Conservation (phyloP, 2,329 filamentous ascomycete genomes). For the Hymenoscyphus occultus region DNA sequence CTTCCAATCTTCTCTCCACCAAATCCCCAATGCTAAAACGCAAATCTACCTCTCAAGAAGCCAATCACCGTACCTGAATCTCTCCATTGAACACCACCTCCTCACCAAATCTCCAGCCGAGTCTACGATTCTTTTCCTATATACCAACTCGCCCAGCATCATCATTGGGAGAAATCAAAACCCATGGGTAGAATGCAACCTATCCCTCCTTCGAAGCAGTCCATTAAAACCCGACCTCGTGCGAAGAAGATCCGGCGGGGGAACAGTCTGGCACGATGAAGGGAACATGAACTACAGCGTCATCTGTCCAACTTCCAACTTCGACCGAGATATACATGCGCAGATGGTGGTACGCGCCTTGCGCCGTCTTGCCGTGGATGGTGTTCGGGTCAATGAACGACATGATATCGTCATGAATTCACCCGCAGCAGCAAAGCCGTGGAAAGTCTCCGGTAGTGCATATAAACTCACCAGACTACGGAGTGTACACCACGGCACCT, state of each 20-base stretch:
- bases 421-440: constrained; percentile 38
- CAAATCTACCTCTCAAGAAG: constrained; percentile 72
- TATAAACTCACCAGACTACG: constrained; percentile 85
- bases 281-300: constrained; percentile 96
- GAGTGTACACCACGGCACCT: constrained; percentile 90
- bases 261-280: constrained; percentile 88
- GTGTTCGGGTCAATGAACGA: constrained; percentile 76
- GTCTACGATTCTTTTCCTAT: constrained; percentile 80
- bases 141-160: constrained; percentile 81
- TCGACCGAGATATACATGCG: constrained; percentile 83
- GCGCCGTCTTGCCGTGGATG: constrained; percentile 52
- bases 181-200: constrained; percentile 88
- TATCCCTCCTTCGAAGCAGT: constrained; percentile 51
- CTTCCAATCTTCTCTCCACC: constrained; percentile 31
- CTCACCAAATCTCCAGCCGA: constrained; percentile 69
- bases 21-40: constrained; percentile 44
- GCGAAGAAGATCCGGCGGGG: constrained; percentile 81
- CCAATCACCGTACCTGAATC: constrained; percentile 79
- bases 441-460: constrained; percentile 90
- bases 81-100: constrained; percentile 90
- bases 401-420: constrained; percentile 85
- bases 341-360: constrained; percentile 91
- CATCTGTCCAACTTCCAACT: constrained; percentile 72
- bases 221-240: constrained; percentile 56
- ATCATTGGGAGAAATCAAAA: constrained; percentile 97